Conservation (phyloP, 257 asterid species). For the Solanum piurae region DNA sequence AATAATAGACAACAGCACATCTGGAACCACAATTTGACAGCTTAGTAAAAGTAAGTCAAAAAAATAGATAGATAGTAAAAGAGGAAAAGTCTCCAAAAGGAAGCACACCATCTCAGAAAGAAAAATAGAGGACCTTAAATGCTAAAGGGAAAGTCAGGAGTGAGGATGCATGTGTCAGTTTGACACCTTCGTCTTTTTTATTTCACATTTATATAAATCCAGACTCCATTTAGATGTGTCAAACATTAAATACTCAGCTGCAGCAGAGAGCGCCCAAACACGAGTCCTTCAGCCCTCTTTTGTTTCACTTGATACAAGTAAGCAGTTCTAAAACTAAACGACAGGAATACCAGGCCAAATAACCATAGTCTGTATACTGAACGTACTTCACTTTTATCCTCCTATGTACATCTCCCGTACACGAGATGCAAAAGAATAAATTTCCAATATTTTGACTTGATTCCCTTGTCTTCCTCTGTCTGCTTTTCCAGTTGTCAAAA, state of each 20-base stretch:
- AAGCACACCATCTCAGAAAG: neutral
- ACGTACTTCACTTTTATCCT: neutral
- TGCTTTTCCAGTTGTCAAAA: neutral
- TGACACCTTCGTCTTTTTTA: neutral
- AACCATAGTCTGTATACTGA: neutral
- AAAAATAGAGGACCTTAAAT: neutral
- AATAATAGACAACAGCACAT: conserved; percentile 94
- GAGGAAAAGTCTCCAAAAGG: neutral
- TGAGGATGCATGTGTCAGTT: neutral
- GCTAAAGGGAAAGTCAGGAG: neutral
- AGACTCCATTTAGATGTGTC: neutral
- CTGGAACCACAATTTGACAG: conserved; percentile 17
- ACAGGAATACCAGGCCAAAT: neutral
- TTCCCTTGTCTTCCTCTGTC: neutral
- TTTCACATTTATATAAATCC: neutral
- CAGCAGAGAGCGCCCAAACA: neutral
- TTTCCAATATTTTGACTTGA: neutral
- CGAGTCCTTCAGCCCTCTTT: neutral
- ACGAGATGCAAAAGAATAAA: neutral
- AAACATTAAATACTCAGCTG: neutral
- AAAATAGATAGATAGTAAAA: neutral
- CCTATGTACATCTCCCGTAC: neutral
- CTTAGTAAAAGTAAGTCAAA: neutral
- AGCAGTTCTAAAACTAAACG: neutral
- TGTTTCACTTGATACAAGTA: neutral